Conservation (phyloP, 2,329 filamentous ascomycete species). For the Cladosporium cucumerinum region DNA sequence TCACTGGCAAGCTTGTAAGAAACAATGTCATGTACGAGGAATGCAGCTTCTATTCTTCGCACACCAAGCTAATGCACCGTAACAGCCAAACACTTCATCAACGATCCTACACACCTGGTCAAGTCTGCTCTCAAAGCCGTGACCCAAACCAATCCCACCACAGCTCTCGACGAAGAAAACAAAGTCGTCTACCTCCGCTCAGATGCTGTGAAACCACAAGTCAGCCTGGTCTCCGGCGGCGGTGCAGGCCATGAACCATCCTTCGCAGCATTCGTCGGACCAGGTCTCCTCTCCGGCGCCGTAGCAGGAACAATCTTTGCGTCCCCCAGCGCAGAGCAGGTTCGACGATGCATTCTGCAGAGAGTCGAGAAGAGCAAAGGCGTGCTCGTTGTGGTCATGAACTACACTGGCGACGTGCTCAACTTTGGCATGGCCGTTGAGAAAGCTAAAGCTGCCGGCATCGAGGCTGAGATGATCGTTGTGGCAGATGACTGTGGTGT, state of each 20-base stretch:
- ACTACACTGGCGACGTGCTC: constrained; percentile 62
- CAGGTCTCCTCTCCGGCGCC: constrained; percentile 73
- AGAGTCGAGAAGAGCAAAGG: constrained; percentile 69
- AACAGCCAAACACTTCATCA: constrained; percentile 76
- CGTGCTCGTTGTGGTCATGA: constrained; percentile 90
- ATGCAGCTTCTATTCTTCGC: background rate
- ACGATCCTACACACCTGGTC: constrained; percentile 77
- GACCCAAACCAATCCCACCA: constrained; percentile 78
- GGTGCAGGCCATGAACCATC: constrained; percentile 88
- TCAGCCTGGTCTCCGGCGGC: constrained; percentile 82
- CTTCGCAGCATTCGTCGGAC: constrained; percentile 80
- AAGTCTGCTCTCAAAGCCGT: constrained; percentile 70
- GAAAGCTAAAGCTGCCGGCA: constrained; percentile 77
- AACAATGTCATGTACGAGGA: constrained; percentile 8
- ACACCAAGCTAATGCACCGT: background rate
- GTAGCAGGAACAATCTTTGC: constrained; percentile 88
- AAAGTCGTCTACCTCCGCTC: constrained; percentile 80
- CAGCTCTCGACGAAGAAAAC: constrained; percentile 72
- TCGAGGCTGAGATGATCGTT: constrained; percentile 81
- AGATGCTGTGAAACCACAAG: constrained; percentile 51
- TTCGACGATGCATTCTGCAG: constrained; percentile 69
- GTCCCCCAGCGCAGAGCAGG: constrained; percentile 76
- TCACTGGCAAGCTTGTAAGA: background rate
- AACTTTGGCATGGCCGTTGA: constrained; percentile 94
- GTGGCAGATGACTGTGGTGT: constrained; percentile 92